Conservation (phyloP, 768 basidiomycete species). For the Leucocoprinus birnbaumii region DNA sequence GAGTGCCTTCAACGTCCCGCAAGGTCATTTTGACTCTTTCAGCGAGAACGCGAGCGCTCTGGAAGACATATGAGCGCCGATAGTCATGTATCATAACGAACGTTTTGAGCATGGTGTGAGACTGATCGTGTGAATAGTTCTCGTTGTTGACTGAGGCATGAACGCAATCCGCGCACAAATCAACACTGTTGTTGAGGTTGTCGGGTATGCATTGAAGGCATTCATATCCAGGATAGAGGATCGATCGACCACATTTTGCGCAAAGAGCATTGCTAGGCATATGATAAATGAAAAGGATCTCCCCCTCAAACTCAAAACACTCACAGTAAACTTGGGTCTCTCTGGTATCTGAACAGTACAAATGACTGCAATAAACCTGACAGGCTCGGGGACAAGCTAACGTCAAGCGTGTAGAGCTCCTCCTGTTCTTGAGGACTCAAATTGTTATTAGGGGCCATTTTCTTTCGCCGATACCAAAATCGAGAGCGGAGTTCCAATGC, state of each 20-base stretch:
- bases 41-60: conserved; percentile 21
- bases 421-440: neutral
- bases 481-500: neutral
- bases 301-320: too few species aligned
- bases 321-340: conserved; percentile 33
- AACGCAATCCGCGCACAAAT: conserved; percentile 28
- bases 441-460: neutral
- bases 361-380: conserved; percentile 32
- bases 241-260: conserved; percentile 28
- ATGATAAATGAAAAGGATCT: too few species aligned
- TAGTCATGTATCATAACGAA: conserved; percentile 30
- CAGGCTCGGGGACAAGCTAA: conserved; percentile 21
- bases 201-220: conserved; percentile 32
- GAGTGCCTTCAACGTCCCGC: conserved; percentile 20
- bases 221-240: conserved; percentile 28
- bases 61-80: conserved; percentile 23
- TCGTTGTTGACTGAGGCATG: conserved; percentile 25
- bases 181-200: conserved; percentile 30
- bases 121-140: conserved; percentile 27
- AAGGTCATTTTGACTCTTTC: conserved; percentile 25
- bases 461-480: neutral
- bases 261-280: conserved; percentile 22
- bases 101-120: conserved; percentile 29
- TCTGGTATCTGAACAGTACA: conserved; percentile 30
- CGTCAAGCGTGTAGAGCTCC: neutral